Evolutionary conservation across 768 basidiomycete species (phyloP), one percentile per base, ranked within the genome.

Genomic region (Tylopilus plumbeoviolaceoides): DNA sequence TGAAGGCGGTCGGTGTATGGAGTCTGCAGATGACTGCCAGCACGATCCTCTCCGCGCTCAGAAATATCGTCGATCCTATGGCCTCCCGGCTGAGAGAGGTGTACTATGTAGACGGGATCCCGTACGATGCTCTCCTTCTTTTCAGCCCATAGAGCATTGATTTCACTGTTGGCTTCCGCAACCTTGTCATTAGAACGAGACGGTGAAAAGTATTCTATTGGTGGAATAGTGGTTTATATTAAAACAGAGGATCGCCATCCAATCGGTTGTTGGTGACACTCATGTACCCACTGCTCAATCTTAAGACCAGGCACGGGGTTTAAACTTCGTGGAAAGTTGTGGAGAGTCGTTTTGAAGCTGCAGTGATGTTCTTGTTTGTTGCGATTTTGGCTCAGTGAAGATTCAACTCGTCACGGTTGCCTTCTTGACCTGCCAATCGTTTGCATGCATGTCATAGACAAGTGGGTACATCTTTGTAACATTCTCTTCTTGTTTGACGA

Each of bases 1-100:
- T 97, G 65, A 89, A 85, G 71, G 89, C 85, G 4, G 93, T 99
- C 58, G 87, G 91, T 55, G 73, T 92, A 8, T 99, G 97, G 97
- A 93, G 89, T 63, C 76, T 98, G 21, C 94, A 97, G 69, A 86
- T 89, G 80, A 95, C 95, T 1, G 91, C 92, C 2, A 85, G 84
- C 50, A 87, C 88, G n/a, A 80, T 95, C 44, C 74, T 98, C 54
- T 79, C 84, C 44, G 84, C 92, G 7, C 72, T 98, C 41, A 76
- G 88, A 50, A 86, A 78, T 41, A 78, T 87, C 20, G 80, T 91
- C 47, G 89, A 95, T 69, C 93, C 90, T 31, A 61, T 69, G 64
- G 55, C 69, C 18, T 56, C 56, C n/a, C 65, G 63, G 42, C 20
- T 69, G 0, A 57, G 63, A 51, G 69, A 70, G 17, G 53, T 52